phyloP scores from a whole-genome alignment of 179 eudicot species.

The Nepenthes alata region DNA sequence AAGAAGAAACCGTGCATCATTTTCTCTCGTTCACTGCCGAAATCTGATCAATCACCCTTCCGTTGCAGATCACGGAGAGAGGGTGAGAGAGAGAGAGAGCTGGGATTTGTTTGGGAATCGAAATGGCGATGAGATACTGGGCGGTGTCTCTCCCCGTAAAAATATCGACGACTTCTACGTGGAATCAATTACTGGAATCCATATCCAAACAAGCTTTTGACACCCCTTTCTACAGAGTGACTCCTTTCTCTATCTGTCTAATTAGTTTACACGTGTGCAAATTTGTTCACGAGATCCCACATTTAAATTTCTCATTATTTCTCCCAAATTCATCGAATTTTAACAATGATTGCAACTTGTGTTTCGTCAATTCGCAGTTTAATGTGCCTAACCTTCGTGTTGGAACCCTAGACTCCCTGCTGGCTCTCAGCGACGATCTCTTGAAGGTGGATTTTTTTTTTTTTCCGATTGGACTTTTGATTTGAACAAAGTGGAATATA shows the following conservation, averaged over 20 bases:
- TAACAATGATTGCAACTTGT: not conserved
- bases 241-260: not conserved
- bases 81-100: too few species aligned
- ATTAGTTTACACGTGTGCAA: too few species aligned
- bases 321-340: too few species aligned
- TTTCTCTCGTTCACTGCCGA: too few species aligned
- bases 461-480: not conserved
- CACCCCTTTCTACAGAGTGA: constrained; percentile 71
- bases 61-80: too few species aligned
- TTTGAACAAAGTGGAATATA: too few species aligned
- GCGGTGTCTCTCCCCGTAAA: constrained; percentile 75
- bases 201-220: constrained; percentile 85
- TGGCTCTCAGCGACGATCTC: constrained; percentile 84
- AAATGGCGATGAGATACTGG: constrained; percentile 89
- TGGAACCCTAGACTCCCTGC: constrained; percentile 82
- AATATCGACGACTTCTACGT: constrained; percentile 48
- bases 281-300: not conserved
- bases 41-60: too few species aligned
- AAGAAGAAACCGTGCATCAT: too few species aligned
- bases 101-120: too few species aligned
- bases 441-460: constrained; percentile 37
- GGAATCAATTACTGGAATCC: constrained; percentile 71
- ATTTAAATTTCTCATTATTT: too few species aligned
- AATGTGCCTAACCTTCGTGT: constrained; percentile 92
- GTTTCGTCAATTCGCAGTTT: constrained; percentile 40